Percentiles rank a stretch among this genome's conserved stretches.
phyloP scores from a whole-genome alignment of 768 basidiomycete species.

The Astraeus odoratus region DNA sequence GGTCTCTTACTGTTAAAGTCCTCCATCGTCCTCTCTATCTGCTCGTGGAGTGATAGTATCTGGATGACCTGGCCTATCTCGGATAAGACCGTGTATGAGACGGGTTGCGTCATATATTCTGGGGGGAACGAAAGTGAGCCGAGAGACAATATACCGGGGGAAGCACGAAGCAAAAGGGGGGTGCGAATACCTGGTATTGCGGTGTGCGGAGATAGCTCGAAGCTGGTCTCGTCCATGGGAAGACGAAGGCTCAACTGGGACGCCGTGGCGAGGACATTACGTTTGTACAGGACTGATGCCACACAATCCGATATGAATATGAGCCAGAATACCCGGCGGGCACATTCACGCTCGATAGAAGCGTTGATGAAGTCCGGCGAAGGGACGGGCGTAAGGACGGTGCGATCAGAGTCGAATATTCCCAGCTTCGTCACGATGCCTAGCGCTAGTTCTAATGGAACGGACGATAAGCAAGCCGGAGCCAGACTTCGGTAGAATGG shows the following conservation, averaged over 20 bases:
- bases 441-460: slow-evolving; percentile 49
- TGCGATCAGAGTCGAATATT: slow-evolving; percentile 56
- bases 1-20: slow-evolving; percentile 39
- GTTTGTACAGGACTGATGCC: slow-evolving; percentile 31
- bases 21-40: slow-evolving; percentile 51
- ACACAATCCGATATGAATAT: slow-evolving; percentile 56
- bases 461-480: slow-evolving; percentile 10
- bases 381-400: slow-evolving; percentile 51
- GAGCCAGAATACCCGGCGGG: slow-evolving; percentile 79
- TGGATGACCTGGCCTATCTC: slow-evolving; percentile 76
- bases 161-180: not conserved
- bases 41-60: slow-evolving; percentile 55
- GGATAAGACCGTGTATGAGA: slow-evolving; percentile 39
- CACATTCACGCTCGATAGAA: slow-evolving; percentile 67
- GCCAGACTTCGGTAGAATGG: not conserved
- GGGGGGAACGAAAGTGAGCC: slow-evolving; percentile 3
- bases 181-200: slow-evolving; percentile 26
- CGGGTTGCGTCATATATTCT: slow-evolving; percentile 67
- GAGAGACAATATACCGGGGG: not conserved
- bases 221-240: slow-evolving; percentile 77
- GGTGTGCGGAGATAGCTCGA: slow-evolving; percentile 55
- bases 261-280: slow-evolving; percentile 29
- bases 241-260: slow-evolving; percentile 54
- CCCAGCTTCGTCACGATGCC: slow-evolving; percentile 62
- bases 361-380: slow-evolving; percentile 53